Percentiles rank a stretch among this genome's conserved stretches.
Conservation (phyloP, 2,329 filamentous ascomycete species). For the Lizonia empirigonia region DNA sequence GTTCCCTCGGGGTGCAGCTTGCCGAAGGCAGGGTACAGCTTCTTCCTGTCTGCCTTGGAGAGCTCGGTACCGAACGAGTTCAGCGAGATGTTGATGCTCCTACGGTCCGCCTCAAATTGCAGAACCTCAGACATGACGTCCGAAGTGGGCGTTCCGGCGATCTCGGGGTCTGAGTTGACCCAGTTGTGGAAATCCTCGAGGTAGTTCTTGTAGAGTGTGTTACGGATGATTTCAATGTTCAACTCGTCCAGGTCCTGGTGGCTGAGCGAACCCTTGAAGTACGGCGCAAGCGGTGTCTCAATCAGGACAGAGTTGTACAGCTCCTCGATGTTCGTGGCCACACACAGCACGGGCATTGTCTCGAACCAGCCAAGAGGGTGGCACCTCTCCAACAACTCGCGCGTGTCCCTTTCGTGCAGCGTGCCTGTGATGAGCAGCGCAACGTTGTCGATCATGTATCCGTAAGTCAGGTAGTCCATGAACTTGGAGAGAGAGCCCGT, state of each 20-base stretch:
- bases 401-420: conserved; percentile 94
- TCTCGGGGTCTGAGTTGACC: conserved; percentile 85
- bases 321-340: conserved; percentile 98
- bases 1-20: conserved; percentile 92
- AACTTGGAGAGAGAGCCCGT: conserved; percentile 91
- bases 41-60: conserved; percentile 89
- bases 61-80: conserved; percentile 98
- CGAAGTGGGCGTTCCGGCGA: conserved; percentile 84
- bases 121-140: conserved; percentile 96
- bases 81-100: conserved; percentile 98
- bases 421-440: conserved; percentile 97
- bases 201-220: conserved; percentile 99
- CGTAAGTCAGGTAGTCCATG: conserved; percentile 97
- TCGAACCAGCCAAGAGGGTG: conserved; percentile 99
- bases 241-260: conserved; percentile 97
- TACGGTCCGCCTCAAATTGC: conserved; percentile 93
- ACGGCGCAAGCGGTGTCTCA: conserved; percentile 92
- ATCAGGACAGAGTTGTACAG: conserved; percentile 98
- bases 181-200: conserved; percentile 97
- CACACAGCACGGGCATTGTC: conserved; percentile 96
- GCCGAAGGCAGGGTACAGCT: conserved; percentile 92
- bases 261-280: conserved; percentile 95
- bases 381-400: conserved; percentile 92
- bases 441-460: conserved; percentile 99
- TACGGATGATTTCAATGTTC: conserved; percentile 98